Conservation (phyloP, 2,329 filamentous ascomycete genomes). For the Exophiala sideris region DNA sequence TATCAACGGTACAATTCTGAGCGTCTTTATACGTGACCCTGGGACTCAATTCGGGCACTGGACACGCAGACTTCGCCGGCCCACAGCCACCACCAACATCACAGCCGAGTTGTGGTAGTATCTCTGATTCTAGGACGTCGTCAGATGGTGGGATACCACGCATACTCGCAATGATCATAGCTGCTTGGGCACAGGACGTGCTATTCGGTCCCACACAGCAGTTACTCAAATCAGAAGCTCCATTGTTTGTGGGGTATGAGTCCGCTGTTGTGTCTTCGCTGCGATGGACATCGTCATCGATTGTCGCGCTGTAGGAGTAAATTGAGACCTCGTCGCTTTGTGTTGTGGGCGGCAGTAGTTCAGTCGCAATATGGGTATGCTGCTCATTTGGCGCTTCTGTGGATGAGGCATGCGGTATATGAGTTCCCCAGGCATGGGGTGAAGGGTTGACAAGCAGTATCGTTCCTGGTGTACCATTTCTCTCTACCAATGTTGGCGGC, state of each 20-base stretch:
- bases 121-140: conserved; percentile 1
- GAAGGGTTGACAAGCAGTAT: no score
- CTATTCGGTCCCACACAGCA: conserved; percentile 6
- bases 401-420: no score
- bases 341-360: no score
- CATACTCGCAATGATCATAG: conserved; percentile 18
- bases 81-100: neutral
- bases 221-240: neutral
- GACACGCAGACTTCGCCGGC: neutral
- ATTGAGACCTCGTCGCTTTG: no score
- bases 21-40: neutral
- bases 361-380: no score
- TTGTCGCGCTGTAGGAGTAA: no score
- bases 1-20: neutral
- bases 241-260: neutral
- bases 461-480: neutral
- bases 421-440: no score
- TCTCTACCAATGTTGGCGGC: neutral
- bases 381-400: no score
- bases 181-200: conserved; percentile 17
- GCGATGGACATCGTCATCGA: neutral
- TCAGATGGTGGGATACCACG: conserved; percentile 8
- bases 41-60: neutral
- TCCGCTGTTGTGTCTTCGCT: neutral
- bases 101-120: conserved; percentile 11